These are phyloP conservation scores for Rhodamnia argentea DNA, from an alignment of 345 rosid genomes.

Conservation along the genomic window DNA sequence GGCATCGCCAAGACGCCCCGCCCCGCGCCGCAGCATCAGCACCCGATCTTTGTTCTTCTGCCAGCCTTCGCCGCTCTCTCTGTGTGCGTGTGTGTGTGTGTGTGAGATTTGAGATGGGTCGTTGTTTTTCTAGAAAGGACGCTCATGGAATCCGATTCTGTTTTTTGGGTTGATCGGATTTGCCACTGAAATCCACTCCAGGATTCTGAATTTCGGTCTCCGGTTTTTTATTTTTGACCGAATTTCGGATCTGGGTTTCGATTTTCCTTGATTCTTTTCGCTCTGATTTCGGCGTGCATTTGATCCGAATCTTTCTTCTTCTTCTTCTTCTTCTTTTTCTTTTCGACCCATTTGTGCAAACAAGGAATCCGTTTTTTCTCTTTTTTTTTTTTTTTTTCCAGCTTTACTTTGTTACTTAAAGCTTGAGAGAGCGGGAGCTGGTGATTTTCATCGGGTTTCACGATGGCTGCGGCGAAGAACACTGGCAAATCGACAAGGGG, in stretches of 20 bases:
- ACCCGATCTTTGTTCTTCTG: neutral
- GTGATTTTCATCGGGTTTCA: neutral
- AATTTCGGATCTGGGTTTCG: slow-evolving; percentile 18
- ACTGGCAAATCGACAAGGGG: slow-evolving; percentile 40
- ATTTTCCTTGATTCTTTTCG: neutral
- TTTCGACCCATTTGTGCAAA: neutral
- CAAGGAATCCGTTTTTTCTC: slow-evolving; percentile 15
- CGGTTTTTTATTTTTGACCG: slow-evolving; percentile 8
- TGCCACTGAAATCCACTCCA: slow-evolving; percentile 5
- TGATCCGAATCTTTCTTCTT: slow-evolving; percentile 13
- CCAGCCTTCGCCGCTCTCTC: slow-evolving; percentile 18
- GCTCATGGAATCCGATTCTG: slow-evolving; percentile 35
- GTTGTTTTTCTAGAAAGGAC: slow-evolving; percentile 5
- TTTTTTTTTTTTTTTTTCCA: neutral
- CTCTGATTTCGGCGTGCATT: neutral
- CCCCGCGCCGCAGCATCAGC: neutral
- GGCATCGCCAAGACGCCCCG: neutral
- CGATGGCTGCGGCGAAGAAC: slow-evolving; percentile 37
- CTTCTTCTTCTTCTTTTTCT: no score
- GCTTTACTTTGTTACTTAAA: neutral
- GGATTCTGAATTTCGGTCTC: slow-evolving; percentile 15
- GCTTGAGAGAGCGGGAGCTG: neutral
- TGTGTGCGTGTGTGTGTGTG: no score
- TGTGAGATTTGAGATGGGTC: slow-evolving; percentile 8
- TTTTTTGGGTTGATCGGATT: slow-evolving; percentile 26